A percentile compares a stretch with the other conserved stretches of the same genome.
phyloP scores from a whole-genome alignment of 1,284 basidiomycete genomes.

The Apiotrichum veenhuisii region DNA sequence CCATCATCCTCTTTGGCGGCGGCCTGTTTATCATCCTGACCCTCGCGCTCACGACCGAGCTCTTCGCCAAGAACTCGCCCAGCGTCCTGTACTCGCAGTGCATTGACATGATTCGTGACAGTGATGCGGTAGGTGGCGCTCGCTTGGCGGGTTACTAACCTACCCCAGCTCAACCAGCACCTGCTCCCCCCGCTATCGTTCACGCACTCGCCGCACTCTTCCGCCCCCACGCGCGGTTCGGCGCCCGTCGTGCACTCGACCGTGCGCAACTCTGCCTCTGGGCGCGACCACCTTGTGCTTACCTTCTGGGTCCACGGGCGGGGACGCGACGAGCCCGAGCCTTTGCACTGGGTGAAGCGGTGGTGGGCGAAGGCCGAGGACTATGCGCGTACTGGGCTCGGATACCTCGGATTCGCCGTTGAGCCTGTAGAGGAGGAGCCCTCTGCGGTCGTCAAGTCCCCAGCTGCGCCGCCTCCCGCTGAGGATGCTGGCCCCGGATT shows the following conservation, averaged over 20 bases:
- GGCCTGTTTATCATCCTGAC: conserved; percentile 72
- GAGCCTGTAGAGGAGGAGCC: conserved; percentile 9
- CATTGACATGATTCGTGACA: conserved; percentile 74
- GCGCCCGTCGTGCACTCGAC: conserved; percentile 39
- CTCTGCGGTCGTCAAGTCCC: neutral
- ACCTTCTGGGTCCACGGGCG: conserved; percentile 49
- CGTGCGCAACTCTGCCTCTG: conserved; percentile 39
- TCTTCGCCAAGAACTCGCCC: conserved; percentile 89
- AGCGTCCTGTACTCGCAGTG: conserved; percentile 83
- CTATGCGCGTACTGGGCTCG: conserved; percentile 3
- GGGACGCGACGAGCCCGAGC: conserved; percentile 42
- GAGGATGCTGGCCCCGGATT: conserved; percentile 11
- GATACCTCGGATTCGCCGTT: conserved; percentile 8
- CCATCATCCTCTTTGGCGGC: conserved; percentile 77
- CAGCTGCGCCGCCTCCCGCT: neutral
- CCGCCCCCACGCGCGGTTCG: conserved; percentile 42
- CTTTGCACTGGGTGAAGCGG: conserved; percentile 17
- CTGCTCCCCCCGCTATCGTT: conserved; percentile 48
- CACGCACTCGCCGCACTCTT: conserved; percentile 45
- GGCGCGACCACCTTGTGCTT: conserved; percentile 46
- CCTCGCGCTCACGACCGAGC: conserved; percentile 81
- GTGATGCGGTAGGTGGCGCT: conserved; percentile 57
- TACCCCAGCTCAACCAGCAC: conserved; percentile 40
- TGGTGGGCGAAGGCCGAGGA: conserved; percentile 6
- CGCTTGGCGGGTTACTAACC: neutral